A percentile compares a stretch with the other conserved stretches of the same genome.
phyloP scores from a whole-genome alignment of 192 early-diverging fungal genomes.

The Dissophora globulifera region DNA sequence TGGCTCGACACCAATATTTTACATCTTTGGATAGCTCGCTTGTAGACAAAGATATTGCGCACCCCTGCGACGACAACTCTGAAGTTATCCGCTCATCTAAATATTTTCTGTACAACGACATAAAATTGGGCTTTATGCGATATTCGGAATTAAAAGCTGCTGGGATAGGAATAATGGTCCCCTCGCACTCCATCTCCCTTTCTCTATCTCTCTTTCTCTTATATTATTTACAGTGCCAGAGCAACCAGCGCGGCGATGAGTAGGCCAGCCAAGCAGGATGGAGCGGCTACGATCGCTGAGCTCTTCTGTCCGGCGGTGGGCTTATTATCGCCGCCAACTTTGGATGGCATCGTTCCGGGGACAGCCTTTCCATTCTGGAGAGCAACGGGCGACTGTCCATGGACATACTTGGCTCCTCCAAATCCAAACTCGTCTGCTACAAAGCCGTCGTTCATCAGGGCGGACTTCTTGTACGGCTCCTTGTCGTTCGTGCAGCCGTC shows the following conservation, averaged over 20 bases:
- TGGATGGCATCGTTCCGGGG: conserved; percentile 35
- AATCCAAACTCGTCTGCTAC: conserved; percentile 59
- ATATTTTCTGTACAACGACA: no score
- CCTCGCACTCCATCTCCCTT: no score
- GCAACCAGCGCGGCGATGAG: conserved; percentile 1
- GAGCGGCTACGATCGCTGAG: background rate
- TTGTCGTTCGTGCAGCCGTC: conserved; percentile 65
- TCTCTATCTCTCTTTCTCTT: no score
- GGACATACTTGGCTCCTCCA: conserved; percentile 55
- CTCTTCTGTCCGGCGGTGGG: background rate
- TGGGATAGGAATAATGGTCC: no score
- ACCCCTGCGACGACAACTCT: no score
- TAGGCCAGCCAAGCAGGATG: background rate
- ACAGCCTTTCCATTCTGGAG: conserved; percentile 45
- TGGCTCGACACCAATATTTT: no score
- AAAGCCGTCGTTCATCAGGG: conserved; percentile 45
- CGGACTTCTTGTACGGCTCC: conserved; percentile 55
- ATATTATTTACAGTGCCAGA: conserved; percentile 8
- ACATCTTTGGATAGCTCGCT: no score
- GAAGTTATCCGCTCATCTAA: no score
- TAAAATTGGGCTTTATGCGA: no score
- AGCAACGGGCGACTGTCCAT: conserved; percentile 55
- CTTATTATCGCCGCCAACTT: conserved; percentile 2
- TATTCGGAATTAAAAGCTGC: no score
- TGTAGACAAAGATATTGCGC: no score